These are phyloP conservation scores for Blastobotrys ciferrii DNA, from an alignment of 1,139 yeast species.

Conservation along the genomic window DNA sequence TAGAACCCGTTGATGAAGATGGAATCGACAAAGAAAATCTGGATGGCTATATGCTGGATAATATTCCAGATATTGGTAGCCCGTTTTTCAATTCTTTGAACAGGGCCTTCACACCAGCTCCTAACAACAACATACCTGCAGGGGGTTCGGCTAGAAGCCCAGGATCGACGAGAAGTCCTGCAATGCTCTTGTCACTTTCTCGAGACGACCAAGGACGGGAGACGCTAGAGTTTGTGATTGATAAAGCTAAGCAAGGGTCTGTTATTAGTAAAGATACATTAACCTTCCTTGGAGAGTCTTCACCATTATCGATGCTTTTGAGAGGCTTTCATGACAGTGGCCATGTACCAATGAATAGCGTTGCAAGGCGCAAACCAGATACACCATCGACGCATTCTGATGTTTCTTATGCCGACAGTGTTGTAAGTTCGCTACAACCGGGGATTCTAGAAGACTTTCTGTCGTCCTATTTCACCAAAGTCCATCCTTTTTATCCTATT, in stretches of 20 bases:
- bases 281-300: conserved; percentile 19
- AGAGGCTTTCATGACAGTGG: conserved; percentile 19
- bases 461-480: conserved; percentile 12
- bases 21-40: too few relatives aligned
- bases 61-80: too few relatives aligned
- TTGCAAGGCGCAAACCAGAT: conserved; percentile 4
- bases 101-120: too few relatives aligned
- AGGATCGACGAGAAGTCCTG: too few relatives aligned
- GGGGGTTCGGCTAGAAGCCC: too few relatives aligned
- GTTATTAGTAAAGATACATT: conserved; percentile 10
- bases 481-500: conserved; percentile 21
- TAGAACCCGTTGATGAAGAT: too few relatives aligned
- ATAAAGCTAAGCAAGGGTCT: conserved; percentile 8
- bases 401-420: neutral
- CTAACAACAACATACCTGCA: too few relatives aligned
- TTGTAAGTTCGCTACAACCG: neutral
- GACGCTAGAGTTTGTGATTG: too few relatives aligned
- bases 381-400: neutral
- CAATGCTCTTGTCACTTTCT: too few relatives aligned
- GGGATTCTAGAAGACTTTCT: conserved; percentile 14
- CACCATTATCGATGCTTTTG: conserved; percentile 18
- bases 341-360: conserved; percentile 14
- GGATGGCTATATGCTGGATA: too few relatives aligned
- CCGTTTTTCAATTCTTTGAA: too few relatives aligned
- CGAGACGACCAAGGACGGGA: too few relatives aligned